These are phyloP conservation scores for Phytophthora tentaculata DNA, from an alignment of 352 stramenopile genomes.

Conservation along the genomic window DNA sequence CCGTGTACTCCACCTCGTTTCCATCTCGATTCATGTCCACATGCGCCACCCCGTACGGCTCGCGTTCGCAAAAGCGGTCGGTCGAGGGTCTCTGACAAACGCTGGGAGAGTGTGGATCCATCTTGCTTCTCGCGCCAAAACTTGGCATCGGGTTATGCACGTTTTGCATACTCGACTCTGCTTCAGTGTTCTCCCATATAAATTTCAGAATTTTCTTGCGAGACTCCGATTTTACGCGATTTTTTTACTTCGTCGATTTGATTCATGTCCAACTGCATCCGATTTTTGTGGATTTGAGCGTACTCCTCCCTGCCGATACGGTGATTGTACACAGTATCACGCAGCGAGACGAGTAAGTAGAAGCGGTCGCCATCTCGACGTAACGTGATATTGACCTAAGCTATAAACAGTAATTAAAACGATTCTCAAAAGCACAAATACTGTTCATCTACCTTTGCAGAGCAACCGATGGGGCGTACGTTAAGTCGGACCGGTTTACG, in stretches of 20 bases:
- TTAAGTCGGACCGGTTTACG: no score
- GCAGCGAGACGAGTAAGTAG: not conserved
- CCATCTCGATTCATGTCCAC: not conserved
- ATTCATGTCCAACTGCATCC: not conserved
- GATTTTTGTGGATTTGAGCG: not conserved
- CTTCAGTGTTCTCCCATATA: conserved; percentile 7
- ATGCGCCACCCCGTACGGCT: no score
- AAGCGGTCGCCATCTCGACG: no score
- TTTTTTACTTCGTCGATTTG: not conserved
- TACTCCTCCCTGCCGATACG: not conserved
- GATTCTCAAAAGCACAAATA: no score
- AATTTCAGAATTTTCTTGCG: conserved; percentile 11
- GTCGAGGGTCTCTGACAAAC: not conserved
- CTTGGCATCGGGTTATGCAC: conserved; percentile 4
- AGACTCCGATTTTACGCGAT: not conserved
- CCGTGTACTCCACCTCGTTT: no score
- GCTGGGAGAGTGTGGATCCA: not conserved
- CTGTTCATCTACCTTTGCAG: no score
- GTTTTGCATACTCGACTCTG: not conserved
- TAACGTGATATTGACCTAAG: no score
- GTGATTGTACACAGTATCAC: not conserved
- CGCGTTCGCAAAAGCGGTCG: no score
- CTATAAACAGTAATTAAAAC: no score
- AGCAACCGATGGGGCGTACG: no score
- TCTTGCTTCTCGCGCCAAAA: conserved; percentile 2